A percentile compares a stretch with the other conserved stretches of the same genome.
Evolutionary conservation across 129 eudicot species (phyloP).

Genomic region (Artemisia argyi): DNA sequence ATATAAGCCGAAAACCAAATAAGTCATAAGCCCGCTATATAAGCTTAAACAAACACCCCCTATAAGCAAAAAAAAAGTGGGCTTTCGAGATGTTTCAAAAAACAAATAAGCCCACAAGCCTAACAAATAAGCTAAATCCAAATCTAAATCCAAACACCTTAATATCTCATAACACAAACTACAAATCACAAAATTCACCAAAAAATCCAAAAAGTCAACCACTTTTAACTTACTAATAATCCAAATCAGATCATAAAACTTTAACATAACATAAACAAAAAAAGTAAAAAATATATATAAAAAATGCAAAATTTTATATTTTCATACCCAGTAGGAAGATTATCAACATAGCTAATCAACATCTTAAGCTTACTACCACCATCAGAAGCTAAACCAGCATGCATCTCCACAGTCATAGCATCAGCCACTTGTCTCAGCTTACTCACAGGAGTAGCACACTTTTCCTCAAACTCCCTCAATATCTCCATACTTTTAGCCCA

Average conservation of each 20-base stretch:
- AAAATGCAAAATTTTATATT: background rate
- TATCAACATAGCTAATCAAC: conserved; percentile 93
- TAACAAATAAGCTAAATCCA: no score
- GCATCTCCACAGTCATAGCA: conserved; percentile 98
- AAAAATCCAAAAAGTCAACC: conserved; percentile 11
- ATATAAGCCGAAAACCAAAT: no score
- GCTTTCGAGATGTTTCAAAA: no score
- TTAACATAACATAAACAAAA: background rate
- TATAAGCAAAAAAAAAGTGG: background rate
- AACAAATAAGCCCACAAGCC: no score
- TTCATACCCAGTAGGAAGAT: conserved; percentile 90
- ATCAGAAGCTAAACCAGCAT: conserved; percentile 94
- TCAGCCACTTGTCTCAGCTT: conserved; percentile 89
- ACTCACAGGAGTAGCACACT: conserved; percentile 57
- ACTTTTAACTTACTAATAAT: background rate
- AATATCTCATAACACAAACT: background rate
- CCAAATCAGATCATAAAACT: conserved; percentile 30
- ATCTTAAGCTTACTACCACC: conserved; percentile 98
- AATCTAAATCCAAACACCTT: no score
- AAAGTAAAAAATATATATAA: conserved; percentile 8
- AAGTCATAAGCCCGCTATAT: no score
- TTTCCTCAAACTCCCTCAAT: conserved; percentile 69
- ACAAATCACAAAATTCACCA: no score
- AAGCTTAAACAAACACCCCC: background rate
- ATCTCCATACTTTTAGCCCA: conserved; percentile 72